Conservation (phyloP, 306 rosid genomes). For the Cucurbita ficifolia region DNA sequence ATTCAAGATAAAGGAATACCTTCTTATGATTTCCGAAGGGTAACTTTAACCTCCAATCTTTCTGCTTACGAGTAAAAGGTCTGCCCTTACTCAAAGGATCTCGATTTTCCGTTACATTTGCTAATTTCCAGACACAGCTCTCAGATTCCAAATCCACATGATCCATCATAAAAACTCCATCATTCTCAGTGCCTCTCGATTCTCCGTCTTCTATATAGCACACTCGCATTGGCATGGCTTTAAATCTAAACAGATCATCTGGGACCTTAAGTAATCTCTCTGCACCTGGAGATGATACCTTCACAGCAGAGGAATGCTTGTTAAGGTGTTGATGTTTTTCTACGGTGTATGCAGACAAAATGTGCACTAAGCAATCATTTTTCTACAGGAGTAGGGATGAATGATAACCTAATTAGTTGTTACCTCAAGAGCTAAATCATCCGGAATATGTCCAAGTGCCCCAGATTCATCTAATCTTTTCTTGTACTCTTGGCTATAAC, state of each 20-base stretch:
- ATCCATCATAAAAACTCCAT: conserved; percentile 49
- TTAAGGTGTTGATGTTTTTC: background rate
- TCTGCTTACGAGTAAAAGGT: conserved; percentile 65
- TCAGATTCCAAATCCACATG: conserved; percentile 39
- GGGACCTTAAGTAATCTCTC: conserved; percentile 78
- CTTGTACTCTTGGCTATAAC: conserved; percentile 55
- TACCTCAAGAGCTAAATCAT: conserved; percentile 77
- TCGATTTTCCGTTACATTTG: conserved; percentile 66
- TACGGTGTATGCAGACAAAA: background rate
- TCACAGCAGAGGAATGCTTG: conserved; percentile 12
- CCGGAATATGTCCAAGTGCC: conserved; percentile 71
- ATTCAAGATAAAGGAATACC: conserved; percentile 52
- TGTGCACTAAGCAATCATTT: background rate
- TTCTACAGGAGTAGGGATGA: background rate
- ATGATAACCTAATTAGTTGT: background rate
- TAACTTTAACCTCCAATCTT: conserved; percentile 78
- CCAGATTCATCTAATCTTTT: conserved; percentile 64
- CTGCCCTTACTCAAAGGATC: conserved; percentile 62
- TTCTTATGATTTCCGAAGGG: conserved; percentile 46
- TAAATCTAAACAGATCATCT: conserved; percentile 58
- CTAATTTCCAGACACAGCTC: conserved; percentile 78
- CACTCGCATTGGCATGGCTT: conserved; percentile 67
- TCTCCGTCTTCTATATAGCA: conserved; percentile 34
- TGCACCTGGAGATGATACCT: conserved; percentile 92
- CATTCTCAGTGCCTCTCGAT: conserved; percentile 30